Base-by-base conservation (phyloP, 192 early-diverging fungal genomes). In the Entomortierella beljakovae region DNA sequence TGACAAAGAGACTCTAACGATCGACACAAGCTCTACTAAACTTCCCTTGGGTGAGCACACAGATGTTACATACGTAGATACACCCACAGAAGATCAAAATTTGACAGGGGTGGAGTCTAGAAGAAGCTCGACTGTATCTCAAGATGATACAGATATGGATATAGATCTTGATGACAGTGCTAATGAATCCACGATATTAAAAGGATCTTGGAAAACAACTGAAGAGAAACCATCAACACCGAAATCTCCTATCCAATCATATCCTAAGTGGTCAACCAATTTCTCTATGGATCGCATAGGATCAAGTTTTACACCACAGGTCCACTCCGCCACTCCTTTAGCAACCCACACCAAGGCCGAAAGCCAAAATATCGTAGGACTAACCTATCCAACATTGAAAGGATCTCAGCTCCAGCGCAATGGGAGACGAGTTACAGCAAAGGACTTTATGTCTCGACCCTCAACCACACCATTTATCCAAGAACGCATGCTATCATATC, bases 121-220 rank as follows among this genome's bases (percentile, higher is more conserved):
- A 20, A 43, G 34, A 22, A 16, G 32, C 34, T 54, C 61, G 56
- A 26, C 64, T 8, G 33, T 29, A 0, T 65, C 64, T 1, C 64
- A 53, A 25, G 63, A 74, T 18, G 73, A 77, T 4, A 69, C 58
- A 49, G 68, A 70, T 7, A 61, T 70, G 55, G 71, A 73, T 29
- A 59, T 73, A 55, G 71, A 73, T 8, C 22, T 68, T 0, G 75
- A 79, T 32, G 67, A 79, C 25, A 62, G 35, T 7, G 11, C 32
- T 43, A 42, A 31, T 6, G 33, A 49, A 20, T 18, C 75, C 10
- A 66, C 62, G 23, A 70, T 70, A 16, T 50, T 79, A 20, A 61
- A 64, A 22, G 75, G 75, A 2, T 51, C 61, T 10, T 79, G 75
- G 75, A 79, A 65, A 37, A 79, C 75, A 4, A 79, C 51, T 9